Evolutionary conservation across 2,329 filamentous ascomycete genomes (phyloP).

Genomic region (Talaromyces rugulosus): DNA sequence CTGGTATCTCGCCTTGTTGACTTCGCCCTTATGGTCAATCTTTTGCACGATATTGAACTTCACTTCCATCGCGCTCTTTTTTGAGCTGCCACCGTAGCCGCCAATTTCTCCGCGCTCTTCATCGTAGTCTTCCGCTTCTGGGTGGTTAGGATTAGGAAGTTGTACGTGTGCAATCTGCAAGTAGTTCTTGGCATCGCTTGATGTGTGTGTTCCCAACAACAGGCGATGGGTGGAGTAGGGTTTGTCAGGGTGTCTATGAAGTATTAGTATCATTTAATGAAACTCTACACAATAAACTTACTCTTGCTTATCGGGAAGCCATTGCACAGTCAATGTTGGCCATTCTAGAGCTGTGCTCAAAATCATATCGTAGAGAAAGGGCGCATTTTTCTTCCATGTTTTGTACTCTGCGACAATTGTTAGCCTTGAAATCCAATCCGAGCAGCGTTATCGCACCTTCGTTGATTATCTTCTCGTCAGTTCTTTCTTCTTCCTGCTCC

Average conservation of each 20-base stretch:
- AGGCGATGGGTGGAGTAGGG: constrained; percentile 84
- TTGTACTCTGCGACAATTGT: constrained; percentile 72
- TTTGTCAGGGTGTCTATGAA: constrained; percentile 66
- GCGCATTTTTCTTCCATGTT: constrained; percentile 99
- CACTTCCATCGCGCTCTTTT: constrained; percentile 65
- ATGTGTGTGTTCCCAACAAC: constrained; percentile 91
- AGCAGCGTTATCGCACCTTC: constrained; percentile 57
- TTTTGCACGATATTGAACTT: constrained; percentile 91
- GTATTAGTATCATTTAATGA: constrained; percentile 7
- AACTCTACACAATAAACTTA: constrained; percentile 29
- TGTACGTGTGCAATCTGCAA: constrained; percentile 93
- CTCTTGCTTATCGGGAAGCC: constrained; percentile 93
- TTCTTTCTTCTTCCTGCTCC: constrained; percentile 67
- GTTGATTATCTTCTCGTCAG: constrained; percentile 84
- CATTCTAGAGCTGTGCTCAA: constrained; percentile 91
- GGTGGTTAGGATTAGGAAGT: constrained; percentile 70
- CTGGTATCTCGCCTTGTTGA: constrained; percentile 98
- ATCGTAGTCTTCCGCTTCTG: constrained; percentile 81
- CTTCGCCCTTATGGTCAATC: constrained; percentile 93
- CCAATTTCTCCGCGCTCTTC: constrained; percentile 90
- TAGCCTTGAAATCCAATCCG: background rate
- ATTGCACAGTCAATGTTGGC: constrained; percentile 96
- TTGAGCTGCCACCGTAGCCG: constrained; percentile 71
- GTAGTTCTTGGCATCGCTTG: constrained; percentile 79
- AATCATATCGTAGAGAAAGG: constrained; percentile 97